Conservation (phyloP, 2,329 filamentous ascomycete species). For the Fusarium metavorans region DNA sequence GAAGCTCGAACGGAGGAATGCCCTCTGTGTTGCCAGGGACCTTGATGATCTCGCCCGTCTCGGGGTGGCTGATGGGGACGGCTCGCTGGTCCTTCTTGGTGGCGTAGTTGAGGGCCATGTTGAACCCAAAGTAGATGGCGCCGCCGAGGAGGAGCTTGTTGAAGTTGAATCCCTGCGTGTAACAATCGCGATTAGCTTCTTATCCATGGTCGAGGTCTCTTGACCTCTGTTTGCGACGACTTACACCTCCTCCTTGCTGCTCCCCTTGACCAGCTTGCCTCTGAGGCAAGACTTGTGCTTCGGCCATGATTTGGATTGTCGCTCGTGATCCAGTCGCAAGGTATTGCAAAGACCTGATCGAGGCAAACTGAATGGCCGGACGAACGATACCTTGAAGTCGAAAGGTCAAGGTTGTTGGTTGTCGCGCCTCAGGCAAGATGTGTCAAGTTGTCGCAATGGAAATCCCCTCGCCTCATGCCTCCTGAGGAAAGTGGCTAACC, state of each 20-base stretch:
- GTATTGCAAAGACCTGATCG: background rate
- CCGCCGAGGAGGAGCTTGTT: conserved; percentile 64
- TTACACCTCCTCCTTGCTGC: conserved; percentile 44
- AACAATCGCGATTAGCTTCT: conserved; percentile 20
- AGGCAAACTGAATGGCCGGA: conserved; percentile 7
- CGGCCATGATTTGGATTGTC: conserved; percentile 41
- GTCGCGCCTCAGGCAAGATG: conserved; percentile 21
- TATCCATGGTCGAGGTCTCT: background rate
- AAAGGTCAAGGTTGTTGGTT: conserved; percentile 29
- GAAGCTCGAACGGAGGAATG: conserved; percentile 74
- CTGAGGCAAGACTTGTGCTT: conserved; percentile 40
- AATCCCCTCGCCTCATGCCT: conserved; percentile 36
- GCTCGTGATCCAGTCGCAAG: conserved; percentile 12
- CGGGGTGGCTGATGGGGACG: conserved; percentile 61
- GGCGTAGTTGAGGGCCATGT: conserved; percentile 68
- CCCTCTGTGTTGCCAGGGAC: conserved; percentile 65
- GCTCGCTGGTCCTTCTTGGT: conserved; percentile 61
- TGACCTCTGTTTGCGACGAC: conserved; percentile 31
- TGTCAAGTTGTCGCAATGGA: conserved; percentile 23
- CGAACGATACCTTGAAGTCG: conserved; percentile 17
- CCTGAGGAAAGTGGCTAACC: background rate
- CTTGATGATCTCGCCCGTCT: conserved; percentile 63
- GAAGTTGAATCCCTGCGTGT: conserved; percentile 51
- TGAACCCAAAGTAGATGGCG: conserved; percentile 69
- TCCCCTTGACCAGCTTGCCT: conserved; percentile 42